Evolutionary conservation across 768 basidiomycete genomes (phyloP), one percentile per base, ranked within the genome.

Genomic region (Artomyces pyxidatus): DNA sequence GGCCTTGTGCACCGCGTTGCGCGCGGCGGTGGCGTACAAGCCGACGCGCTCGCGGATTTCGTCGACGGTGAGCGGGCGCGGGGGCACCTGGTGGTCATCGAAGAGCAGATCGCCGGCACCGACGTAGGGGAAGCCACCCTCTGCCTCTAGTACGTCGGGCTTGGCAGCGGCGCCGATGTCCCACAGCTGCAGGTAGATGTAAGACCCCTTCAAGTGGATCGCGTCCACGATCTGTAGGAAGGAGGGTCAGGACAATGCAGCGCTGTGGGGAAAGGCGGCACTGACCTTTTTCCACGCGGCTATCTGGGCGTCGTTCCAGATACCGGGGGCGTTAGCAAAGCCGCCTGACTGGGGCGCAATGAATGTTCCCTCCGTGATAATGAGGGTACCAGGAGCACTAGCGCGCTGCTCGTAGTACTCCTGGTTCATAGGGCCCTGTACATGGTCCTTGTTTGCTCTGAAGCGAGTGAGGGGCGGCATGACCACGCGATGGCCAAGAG

Each of bases 221-320:
- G 32, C 32, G n/a, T 9, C n/a, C 32, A 35, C 32, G n/a, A 35
- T 35, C 32, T n/a, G n/a, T 9, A 35, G 9, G 32, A 35, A n/a
- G 32, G 9, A n/a, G 32, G n/a, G n/a, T 35, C 32, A n/a, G 9
- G 32, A 35, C 9, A 10, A 11, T 19, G 39, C 27, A 4, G 22
- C n/a, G n/a, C 32, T 35, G 32, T 9, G 16, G 19, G 9, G 9
- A 19, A 9, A 43, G 6, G 25, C 40, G 5, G 19, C 2, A 59
- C 66, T 21, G 35, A 74, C 74, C 58, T 62, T 55, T 55, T 72
- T 76, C 81, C 80, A 81, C 0, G 54, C 70, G 6, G 58, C 50
- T 25, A 72, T 71, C 53, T 90, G 86, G 26, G 74, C 77, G 5
- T 74, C 61, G 22, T 61, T 77, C 70, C 75, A 86, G 45, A 86